Conservation (phyloP, 139 green algal genomes). For the Tetradesmus obliquus region DNA sequence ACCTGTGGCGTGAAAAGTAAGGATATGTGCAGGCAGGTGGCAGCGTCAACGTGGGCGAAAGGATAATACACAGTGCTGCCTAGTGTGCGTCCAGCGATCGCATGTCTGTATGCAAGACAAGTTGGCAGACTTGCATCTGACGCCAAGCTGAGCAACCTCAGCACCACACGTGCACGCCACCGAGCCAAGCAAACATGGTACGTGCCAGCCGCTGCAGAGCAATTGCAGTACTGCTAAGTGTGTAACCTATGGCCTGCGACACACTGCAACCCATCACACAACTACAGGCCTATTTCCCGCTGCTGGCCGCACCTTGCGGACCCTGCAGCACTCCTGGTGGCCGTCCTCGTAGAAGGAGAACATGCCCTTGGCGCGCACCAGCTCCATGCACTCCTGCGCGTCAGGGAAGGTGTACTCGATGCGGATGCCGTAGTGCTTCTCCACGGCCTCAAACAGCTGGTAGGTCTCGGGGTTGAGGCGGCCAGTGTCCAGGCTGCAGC, state of each 20-base stretch:
- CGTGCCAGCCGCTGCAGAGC: too few relatives aligned
- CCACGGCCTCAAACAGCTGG: slow-evolving; percentile 91
- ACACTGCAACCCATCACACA: not conserved
- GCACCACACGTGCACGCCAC: too few relatives aligned
- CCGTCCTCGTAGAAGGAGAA: slow-evolving; percentile 99
- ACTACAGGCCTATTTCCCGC: not conserved
- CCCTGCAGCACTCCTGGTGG: slow-evolving; percentile 96
- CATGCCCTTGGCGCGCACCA: slow-evolving; percentile 97
- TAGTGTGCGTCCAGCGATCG: too few relatives aligned
- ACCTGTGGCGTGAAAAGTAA: slow-evolving; percentile 65
- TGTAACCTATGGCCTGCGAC: not conserved
- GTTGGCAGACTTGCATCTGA: too few relatives aligned
- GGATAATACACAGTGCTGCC: too few relatives aligned
- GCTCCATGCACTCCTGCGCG: slow-evolving; percentile 83
- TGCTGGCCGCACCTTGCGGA: slow-evolving; percentile 43
- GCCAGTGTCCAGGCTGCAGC: slow-evolving; percentile 92
- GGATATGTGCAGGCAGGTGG: not conserved
- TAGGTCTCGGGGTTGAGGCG: slow-evolving; percentile 99
- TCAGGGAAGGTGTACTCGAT: slow-evolving; percentile 99
- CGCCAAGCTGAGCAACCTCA: too few relatives aligned
- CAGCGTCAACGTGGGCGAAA: too few relatives aligned
- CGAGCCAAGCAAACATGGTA: too few relatives aligned
- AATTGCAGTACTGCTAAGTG: too few relatives aligned
- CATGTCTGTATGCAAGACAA: too few relatives aligned
- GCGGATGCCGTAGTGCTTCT: slow-evolving; percentile 98